A percentile compares a stretch with the other conserved stretches of the same genome.
These are phyloP conservation scores for Tetrahymena thermophila DNA, from an alignment of 73 alveolate genomes.

Conservation along the genomic window DNA sequence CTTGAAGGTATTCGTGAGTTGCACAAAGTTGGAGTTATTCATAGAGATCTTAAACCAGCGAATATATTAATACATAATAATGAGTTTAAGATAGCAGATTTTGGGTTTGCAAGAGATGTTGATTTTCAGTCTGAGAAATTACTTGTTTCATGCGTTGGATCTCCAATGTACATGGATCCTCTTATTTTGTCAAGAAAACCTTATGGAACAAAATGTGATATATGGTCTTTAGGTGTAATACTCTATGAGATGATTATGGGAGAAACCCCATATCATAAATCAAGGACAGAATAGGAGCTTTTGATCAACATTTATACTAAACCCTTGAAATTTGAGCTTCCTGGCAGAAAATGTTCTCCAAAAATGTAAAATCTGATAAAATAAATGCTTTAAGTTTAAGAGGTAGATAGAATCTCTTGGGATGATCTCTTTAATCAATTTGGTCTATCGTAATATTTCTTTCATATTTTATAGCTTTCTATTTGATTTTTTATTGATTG, in stretches of 20 bases:
- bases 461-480: not conserved
- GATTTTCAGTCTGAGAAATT: conserved; percentile 24
- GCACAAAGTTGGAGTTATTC: conserved; percentile 35
- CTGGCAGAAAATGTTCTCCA: not conserved
- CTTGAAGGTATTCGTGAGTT: conserved; percentile 22
- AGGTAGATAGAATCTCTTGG: conserved; percentile 32
- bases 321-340: conserved; percentile 13
- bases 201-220: conserved; percentile 51
- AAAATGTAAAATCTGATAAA: conserved; percentile 14
- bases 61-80: conserved; percentile 29
- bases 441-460: not conserved
- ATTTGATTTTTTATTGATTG: not conserved
- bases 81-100: conserved; percentile 34
- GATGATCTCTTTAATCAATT: conserved; percentile 20
- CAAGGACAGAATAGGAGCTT: conserved; percentile 30
- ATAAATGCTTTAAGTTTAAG: conserved; percentile 20
- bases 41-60: conserved; percentile 37
- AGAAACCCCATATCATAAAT: conserved; percentile 54
- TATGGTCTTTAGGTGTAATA: conserved; percentile 73
- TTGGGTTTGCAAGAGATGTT: conserved; percentile 40
- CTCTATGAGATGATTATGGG: conserved; percentile 57
- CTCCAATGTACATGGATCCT: conserved; percentile 75
- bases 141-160: conserved; percentile 57
- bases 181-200: conserved; percentile 56
- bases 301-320: conserved; percentile 20